Evolutionary conservation across 148 eudicot species (phyloP).

Genomic region (Camellia lanceoleosa): DNA sequence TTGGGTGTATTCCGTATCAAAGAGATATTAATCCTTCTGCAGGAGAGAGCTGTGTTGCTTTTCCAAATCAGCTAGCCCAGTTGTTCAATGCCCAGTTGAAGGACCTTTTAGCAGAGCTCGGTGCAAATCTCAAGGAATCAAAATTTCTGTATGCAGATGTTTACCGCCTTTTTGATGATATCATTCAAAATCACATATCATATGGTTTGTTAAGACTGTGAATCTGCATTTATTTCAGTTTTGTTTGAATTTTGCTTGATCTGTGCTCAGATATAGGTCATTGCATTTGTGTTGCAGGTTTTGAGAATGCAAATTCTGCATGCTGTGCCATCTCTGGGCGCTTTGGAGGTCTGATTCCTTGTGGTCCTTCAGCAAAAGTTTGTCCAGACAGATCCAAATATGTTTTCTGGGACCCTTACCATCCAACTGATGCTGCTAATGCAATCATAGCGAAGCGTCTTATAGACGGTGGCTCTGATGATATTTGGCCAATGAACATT

Average conservation of each 20-base stretch:
- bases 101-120: slow-evolving; percentile 43
- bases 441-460: slow-evolving; percentile 55
- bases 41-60: slow-evolving; percentile 48
- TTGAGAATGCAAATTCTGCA: slow-evolving; percentile 53
- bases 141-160: slow-evolving; percentile 64
- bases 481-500: slow-evolving; percentile 56
- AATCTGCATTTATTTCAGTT: neutral
- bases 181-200: slow-evolving; percentile 44
- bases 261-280: neutral
- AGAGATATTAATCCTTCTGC: slow-evolving; percentile 65
- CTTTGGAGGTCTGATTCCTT: slow-evolving; percentile 77
- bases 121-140: slow-evolving; percentile 42
- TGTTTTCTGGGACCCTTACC: slow-evolving; percentile 90
- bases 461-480: slow-evolving; percentile 45
- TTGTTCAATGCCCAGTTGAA: slow-evolving; percentile 52
- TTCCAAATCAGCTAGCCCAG: slow-evolving; percentile 74
- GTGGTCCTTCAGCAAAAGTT: slow-evolving; percentile 55
- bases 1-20: slow-evolving; percentile 81
- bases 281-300: slow-evolving; percentile 39
- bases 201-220: slow-evolving; percentile 46
- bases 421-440: slow-evolving; percentile 84
- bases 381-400: slow-evolving; percentile 70
- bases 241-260: neutral
- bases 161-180: slow-evolving; percentile 46
- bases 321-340: slow-evolving; percentile 62